Conservation (phyloP, 2,329 filamentous ascomycete species). For the Chaetomium sp. region DNA sequence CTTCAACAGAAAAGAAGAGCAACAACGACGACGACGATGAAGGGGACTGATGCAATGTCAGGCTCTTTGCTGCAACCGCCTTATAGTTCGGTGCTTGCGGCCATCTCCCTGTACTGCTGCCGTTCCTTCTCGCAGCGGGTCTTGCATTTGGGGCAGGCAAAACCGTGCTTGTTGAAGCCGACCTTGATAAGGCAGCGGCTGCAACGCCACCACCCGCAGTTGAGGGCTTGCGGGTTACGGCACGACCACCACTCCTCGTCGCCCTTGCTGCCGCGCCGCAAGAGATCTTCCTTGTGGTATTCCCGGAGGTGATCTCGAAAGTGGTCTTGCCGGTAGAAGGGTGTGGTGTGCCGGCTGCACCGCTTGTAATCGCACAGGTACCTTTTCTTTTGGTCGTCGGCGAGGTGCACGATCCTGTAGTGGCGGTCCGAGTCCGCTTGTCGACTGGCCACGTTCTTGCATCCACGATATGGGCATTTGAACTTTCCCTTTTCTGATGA, state of each 20-base stretch:
- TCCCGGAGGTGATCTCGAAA: slow-evolving; percentile 59
- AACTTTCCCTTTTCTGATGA: slow-evolving; percentile 32
- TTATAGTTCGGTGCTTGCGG: background rate
- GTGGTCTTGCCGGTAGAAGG: slow-evolving; percentile 59
- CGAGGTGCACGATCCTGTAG: slow-evolving; percentile 51
- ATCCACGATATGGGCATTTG: slow-evolving; percentile 46
- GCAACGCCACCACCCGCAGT: slow-evolving; percentile 56
- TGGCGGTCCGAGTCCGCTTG: slow-evolving; percentile 59
- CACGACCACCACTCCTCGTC: slow-evolving; percentile 32
- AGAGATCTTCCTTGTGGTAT: slow-evolving; percentile 58
- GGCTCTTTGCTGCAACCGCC: background rate
- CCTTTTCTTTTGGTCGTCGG: slow-evolving; percentile 45
- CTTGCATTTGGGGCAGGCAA: slow-evolving; percentile 52
- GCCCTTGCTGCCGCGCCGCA: slow-evolving; percentile 46
- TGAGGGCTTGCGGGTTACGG: slow-evolving; percentile 35
- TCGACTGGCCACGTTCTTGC: slow-evolving; percentile 53
- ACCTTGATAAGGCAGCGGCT: slow-evolving; percentile 54
- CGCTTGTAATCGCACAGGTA: slow-evolving; percentile 56
- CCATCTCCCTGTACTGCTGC: slow-evolving; percentile 17
- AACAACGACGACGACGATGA: background rate
- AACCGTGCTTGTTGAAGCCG: slow-evolving; percentile 44
- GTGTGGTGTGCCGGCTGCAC: slow-evolving; percentile 49
- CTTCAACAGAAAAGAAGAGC: too few relatives aligned
- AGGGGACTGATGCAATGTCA: background rate
- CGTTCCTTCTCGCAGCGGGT: slow-evolving; percentile 46